phyloP scores from a whole-genome alignment of 1,139 yeast genomes.

The Sugiyamaella japonica region DNA sequence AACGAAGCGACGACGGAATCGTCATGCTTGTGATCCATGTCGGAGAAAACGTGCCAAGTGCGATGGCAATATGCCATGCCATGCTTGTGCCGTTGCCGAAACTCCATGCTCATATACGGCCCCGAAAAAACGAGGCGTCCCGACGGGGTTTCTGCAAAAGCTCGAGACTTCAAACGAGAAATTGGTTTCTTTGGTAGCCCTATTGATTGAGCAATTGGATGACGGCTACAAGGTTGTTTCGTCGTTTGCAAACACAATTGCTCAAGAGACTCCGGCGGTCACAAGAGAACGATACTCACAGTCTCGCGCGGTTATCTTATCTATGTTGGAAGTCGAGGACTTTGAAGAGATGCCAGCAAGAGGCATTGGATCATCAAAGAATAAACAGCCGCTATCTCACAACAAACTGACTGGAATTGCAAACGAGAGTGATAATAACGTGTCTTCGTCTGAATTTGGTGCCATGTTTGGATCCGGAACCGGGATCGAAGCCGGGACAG shows the following conservation, averaged over 20 bases:
- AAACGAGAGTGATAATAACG: constrained; percentile 7
- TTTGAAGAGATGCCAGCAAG: constrained; percentile 17
- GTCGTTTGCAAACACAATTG: background rate
- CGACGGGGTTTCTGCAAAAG: constrained; percentile 19
- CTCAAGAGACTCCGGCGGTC: constrained; percentile 4
- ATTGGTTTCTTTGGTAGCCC: constrained; percentile 14
- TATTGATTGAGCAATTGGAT: constrained; percentile 9
- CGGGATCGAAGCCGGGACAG: too few species aligned
- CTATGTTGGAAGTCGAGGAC: constrained; percentile 15
- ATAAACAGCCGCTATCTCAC: background rate
- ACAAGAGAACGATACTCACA: constrained; percentile 11
- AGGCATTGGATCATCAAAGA: background rate
- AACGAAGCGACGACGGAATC: constrained; percentile 15
- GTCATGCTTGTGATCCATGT: constrained; percentile 21
- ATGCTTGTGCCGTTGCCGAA: constrained; percentile 13
- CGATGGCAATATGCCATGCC: constrained; percentile 17
- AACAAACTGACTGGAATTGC: background rate
- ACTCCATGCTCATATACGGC: constrained; percentile 18
- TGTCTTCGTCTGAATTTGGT: background rate
- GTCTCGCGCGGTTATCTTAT: constrained; percentile 6
- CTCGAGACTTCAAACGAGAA: constrained; percentile 19
- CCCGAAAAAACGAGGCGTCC: constrained; percentile 20
- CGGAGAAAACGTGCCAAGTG: constrained; percentile 20
- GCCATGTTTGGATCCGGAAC: background rate
- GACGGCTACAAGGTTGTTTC: constrained; percentile 10